phyloP scores from a whole-genome alignment of 2,329 filamentous ascomycete species.

The Didymella pomorum region DNA sequence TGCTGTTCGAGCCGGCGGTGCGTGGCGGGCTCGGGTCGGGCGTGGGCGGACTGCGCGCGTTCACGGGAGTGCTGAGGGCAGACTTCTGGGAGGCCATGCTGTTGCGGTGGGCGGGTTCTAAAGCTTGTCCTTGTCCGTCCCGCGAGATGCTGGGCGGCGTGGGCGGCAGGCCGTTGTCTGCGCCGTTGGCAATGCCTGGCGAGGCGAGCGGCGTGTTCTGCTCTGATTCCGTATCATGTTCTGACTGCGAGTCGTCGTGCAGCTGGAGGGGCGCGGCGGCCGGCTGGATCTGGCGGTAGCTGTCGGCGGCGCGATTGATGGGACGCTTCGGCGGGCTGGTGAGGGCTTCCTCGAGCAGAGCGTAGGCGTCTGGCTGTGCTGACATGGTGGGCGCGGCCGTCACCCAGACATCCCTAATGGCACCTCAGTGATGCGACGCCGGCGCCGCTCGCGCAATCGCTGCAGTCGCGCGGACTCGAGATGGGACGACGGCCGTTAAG shows the following conservation, averaged over 20 bases:
- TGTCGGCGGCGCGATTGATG: slow-evolving; percentile 40
- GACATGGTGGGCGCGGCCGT: slow-evolving; percentile 29
- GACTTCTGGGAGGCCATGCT: slow-evolving; percentile 51
- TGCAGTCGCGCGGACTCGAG: slow-evolving; percentile 15
- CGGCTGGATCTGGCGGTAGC: slow-evolving; percentile 33
- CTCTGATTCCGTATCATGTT: slow-evolving; percentile 42
- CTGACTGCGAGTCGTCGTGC: slow-evolving; percentile 22
- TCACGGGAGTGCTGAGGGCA: slow-evolving; percentile 51
- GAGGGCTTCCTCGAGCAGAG: slow-evolving; percentile 46
- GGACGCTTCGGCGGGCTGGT: slow-evolving; percentile 36
- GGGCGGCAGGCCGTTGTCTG: slow-evolving; percentile 54
- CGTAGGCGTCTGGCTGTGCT: slow-evolving; percentile 35
- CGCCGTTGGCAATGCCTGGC: slow-evolving; percentile 32
- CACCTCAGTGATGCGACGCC: slow-evolving; percentile 25
- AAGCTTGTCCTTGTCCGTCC: no score
- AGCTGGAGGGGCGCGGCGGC: slow-evolving; percentile 35
- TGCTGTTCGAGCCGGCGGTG: slow-evolving; percentile 25
- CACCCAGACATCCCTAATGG: slow-evolving; percentile 13
- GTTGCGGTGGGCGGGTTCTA: slow-evolving; percentile 50
- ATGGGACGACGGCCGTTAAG: background rate
- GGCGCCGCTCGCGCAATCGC: slow-evolving; percentile 18
- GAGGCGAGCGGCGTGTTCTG: slow-evolving; percentile 42
- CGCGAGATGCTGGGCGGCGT: slow-evolving; percentile 55
- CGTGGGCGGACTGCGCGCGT: slow-evolving; percentile 51
- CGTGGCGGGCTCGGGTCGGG: slow-evolving; percentile 50